phyloP scores from a whole-genome alignment of 305 asterid species.

The Stenogyne calaminthoides region DNA sequence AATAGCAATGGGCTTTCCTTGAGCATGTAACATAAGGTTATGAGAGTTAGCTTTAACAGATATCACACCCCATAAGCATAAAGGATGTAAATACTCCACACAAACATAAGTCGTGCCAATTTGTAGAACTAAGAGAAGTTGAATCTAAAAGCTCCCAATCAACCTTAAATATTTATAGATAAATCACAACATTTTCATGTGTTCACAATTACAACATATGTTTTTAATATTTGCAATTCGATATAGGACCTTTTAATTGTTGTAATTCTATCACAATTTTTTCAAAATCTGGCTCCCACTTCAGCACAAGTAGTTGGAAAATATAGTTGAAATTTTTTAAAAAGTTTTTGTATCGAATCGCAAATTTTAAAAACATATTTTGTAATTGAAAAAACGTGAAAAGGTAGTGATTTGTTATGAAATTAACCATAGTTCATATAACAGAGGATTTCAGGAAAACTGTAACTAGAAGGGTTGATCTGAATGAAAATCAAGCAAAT shows the following conservation, averaged over 20 bases:
- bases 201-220: no score
- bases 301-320: no score
- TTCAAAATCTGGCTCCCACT: no score
- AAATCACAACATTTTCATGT: no score
- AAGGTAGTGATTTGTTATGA: no score
- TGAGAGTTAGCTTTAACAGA: conserved; percentile 4
- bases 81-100: conserved; percentile 1
- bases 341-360: no score
- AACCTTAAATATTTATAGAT: neutral
- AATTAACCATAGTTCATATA: neutral
- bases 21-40: conserved; percentile 1
- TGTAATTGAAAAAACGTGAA: no score
- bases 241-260: no score
- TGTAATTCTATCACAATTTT: no score
- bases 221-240: no score
- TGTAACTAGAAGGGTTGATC: conserved; percentile 11
- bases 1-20: conserved; percentile 6
- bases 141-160: conserved; percentile 6
- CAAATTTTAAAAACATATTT: no score
- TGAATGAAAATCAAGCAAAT: conserved; percentile 24
- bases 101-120: conserved; percentile 13
- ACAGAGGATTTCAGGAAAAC: conserved; percentile 2
- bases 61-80: conserved; percentile 24
- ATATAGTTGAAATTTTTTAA: no score
- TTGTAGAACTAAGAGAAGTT: conserved; percentile 19